Conservation (phyloP, 2,329 filamentous ascomycete genomes). For the Leptodontidium sp. region DNA sequence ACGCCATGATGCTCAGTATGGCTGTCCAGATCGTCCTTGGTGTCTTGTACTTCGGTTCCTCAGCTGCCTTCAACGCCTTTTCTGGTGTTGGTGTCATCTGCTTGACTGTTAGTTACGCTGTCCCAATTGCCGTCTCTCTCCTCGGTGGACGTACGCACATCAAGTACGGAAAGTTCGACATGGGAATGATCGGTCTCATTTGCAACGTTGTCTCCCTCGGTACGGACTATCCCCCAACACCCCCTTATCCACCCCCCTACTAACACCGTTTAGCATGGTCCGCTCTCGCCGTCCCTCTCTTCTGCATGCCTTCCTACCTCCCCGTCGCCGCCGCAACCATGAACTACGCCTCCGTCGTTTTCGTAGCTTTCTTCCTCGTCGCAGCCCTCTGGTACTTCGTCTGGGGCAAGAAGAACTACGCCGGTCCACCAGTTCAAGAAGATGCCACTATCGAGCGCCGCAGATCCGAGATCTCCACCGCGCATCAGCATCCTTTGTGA, state of each 20-base stretch:
- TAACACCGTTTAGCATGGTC: slow-evolving; percentile 64
- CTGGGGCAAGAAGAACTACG: slow-evolving; percentile 75
- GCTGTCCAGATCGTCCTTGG: slow-evolving; percentile 69
- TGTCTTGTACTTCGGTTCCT: slow-evolving; percentile 73
- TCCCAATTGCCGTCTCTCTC: slow-evolving; percentile 71
- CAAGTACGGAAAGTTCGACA: slow-evolving; percentile 65
- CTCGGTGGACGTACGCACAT: slow-evolving; percentile 60
- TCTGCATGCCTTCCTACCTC: slow-evolving; percentile 75
- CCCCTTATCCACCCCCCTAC: background rate
- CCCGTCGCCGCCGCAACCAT: slow-evolving; percentile 66
- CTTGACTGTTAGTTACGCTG: slow-evolving; percentile 72
- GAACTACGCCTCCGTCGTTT: slow-evolving; percentile 72
- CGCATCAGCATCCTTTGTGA: slow-evolving; percentile 15
- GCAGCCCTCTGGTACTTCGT: slow-evolving; percentile 72
- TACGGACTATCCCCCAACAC: background rate
- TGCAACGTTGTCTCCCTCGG: slow-evolving; percentile 58
- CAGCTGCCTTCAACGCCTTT: slow-evolving; percentile 76
- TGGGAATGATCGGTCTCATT: slow-evolving; percentile 67
- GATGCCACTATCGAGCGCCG: slow-evolving; percentile 48
- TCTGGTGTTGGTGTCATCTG: slow-evolving; percentile 75
- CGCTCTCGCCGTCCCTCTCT: slow-evolving; percentile 72
- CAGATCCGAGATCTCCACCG: slow-evolving; percentile 14
- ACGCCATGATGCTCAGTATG: slow-evolving; percentile 78
- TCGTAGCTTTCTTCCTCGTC: slow-evolving; percentile 69
- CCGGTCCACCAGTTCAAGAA: slow-evolving; percentile 46